A percentile compares a stretch with the other conserved stretches of the same genome.
phyloP scores from a whole-genome alignment of 108 stramenopile species.

The Schizochytrium sp. region DNA sequence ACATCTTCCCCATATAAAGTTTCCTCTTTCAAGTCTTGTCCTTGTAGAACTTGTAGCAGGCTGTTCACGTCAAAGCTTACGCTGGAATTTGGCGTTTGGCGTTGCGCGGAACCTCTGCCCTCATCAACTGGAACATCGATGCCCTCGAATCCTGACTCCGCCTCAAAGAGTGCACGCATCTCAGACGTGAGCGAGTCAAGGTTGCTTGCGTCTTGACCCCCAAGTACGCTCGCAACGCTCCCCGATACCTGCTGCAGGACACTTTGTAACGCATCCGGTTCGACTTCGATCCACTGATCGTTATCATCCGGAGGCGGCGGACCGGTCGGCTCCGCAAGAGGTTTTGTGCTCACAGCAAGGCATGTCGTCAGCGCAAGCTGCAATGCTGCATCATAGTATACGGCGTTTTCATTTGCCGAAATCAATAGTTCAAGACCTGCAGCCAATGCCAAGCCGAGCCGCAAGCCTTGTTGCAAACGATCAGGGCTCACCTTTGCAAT shows the following conservation, averaged over 20 bases:
- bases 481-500: background rate
- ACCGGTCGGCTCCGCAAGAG: too few species aligned
- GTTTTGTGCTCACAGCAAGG: too few species aligned
- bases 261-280: background rate
- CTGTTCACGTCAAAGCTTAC: background rate
- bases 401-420: background rate
- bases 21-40: background rate
- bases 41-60: background rate
- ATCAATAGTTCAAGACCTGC: background rate
- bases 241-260: background rate
- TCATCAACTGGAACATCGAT: background rate
- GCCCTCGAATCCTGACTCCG: background rate
- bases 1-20: background rate
- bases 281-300: background rate
- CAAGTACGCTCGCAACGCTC: background rate
- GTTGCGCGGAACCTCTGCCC: too few species aligned
- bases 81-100: too few species aligned
- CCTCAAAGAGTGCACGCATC: background rate
- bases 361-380: too few species aligned
- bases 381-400: too few species aligned
- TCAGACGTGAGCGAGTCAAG: background rate
- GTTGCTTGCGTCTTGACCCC: background rate
- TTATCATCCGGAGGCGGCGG: background rate
- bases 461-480: background rate
- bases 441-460: background rate